Evolutionary conservation across 1,139 yeast species (phyloP).

Genomic region (Diutina neorugosa): DNA sequence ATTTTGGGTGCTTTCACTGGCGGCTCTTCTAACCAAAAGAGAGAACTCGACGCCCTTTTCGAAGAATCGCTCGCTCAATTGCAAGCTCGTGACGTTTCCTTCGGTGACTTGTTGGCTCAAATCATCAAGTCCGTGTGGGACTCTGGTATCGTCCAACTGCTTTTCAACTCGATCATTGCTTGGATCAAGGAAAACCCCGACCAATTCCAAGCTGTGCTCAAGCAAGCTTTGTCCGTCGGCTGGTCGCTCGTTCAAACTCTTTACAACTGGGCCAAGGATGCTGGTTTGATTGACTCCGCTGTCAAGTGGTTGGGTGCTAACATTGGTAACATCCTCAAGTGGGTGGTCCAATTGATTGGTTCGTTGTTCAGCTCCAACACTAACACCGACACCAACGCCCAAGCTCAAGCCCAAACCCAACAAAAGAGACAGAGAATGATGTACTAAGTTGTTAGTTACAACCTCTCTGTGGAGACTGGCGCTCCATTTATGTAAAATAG

Average conservation of each 20-base stretch:
- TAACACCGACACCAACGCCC: conserved; percentile 11
- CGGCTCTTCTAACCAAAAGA: conserved; percentile 11
- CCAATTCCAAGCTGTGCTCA: conserved; percentile 21
- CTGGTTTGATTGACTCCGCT: conserved; percentile 24
- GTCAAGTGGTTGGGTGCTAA: conserved; percentile 19
- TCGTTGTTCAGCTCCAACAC: conserved; percentile 9
- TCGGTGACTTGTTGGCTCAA: conserved; percentile 16
- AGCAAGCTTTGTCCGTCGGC: conserved; percentile 24
- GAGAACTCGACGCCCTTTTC: conserved; percentile 8
- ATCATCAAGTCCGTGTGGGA: conserved; percentile 19
- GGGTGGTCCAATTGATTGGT: conserved; percentile 17
- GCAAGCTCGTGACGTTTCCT: conserved; percentile 28
- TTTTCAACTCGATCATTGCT: conserved; percentile 22
- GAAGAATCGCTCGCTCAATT: conserved; percentile 9
- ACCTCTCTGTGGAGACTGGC: neutral
- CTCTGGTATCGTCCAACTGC: conserved; percentile 24
- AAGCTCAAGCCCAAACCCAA: too few species aligned
- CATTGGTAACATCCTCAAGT: conserved; percentile 17
- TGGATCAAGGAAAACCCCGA: conserved; percentile 28
- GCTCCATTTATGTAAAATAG: conserved; percentile 1
- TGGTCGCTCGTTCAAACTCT: conserved; percentile 23
- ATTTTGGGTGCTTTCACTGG: conserved; percentile 19
- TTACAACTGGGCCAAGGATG: conserved; percentile 26
- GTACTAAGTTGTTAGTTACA: conserved; percentile 1
- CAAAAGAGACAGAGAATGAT: conserved; percentile 2